Evolutionary conservation across 495 filamentous ascomycete species (phyloP).

Genomic region (Penicillium arizonense): DNA sequence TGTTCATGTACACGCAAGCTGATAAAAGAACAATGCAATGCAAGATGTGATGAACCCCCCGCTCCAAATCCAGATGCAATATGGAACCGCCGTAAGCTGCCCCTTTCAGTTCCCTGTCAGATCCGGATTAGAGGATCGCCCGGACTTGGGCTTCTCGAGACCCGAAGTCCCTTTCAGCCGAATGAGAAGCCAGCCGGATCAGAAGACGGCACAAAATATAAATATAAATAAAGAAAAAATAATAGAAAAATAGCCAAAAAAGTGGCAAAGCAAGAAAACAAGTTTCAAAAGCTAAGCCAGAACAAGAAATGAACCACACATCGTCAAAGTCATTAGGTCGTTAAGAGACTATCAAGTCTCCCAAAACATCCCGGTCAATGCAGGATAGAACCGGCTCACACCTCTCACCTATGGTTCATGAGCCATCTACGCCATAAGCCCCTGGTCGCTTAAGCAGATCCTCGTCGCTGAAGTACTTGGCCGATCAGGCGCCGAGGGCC

Average conservation of each 20-base stretch:
- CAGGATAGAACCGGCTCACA: conserved; percentile 2
- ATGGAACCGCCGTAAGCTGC: neutral
- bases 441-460: conserved; percentile 30
- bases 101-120: neutral
- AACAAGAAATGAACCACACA: neutral
- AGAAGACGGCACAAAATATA: neutral
- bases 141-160: neutral
- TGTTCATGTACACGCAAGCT: conserved; percentile 2
- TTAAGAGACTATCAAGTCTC: neutral
- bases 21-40: neutral
- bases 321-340: conserved; percentile 6
- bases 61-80: neutral
- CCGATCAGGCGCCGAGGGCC: conserved; percentile 73
- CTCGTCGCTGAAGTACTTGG: conserved; percentile 68
- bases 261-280: neutral
- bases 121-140: conserved; percentile 2
- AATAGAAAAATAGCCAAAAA: neutral
- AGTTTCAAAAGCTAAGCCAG: neutral
- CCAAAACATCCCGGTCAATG: neutral
- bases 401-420: neutral
- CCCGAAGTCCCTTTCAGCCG: neutral
- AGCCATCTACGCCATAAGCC: neutral
- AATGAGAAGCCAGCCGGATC: neutral
- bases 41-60: neutral
- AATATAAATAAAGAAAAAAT: neutral